A percentile compares a stretch with the other conserved stretches of the same genome.
Evolutionary conservation across 345 rosid genomes (phyloP).

Genomic region (Arabis alpina): DNA sequence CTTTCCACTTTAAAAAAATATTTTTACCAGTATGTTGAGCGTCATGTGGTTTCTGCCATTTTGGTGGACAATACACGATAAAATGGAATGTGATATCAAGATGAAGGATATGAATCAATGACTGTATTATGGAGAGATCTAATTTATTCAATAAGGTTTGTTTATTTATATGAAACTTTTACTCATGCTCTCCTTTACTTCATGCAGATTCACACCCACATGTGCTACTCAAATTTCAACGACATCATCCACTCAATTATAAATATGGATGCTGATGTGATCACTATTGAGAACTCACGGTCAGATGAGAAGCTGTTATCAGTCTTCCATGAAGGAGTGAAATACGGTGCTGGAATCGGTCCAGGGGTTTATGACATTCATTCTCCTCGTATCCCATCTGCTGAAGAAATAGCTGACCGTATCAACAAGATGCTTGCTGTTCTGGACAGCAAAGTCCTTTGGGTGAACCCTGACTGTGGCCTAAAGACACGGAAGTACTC

Average conservation of each 20-base stretch:
- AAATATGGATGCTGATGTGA: conserved; percentile 71
- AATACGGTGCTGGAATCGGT: conserved; percentile 66
- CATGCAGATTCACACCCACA: conserved; percentile 67
- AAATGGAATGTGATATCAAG: not conserved
- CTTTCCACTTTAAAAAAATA: too few species aligned
- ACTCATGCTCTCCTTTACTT: conserved; percentile 26
- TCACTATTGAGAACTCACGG: conserved; percentile 69
- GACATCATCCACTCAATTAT: conserved; percentile 68
- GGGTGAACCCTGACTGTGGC: conserved; percentile 77
- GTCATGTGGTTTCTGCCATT: conserved; percentile 6
- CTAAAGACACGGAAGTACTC: conserved; percentile 64
- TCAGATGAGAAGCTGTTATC: conserved; percentile 74
- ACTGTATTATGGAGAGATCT: not conserved
- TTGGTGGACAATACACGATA: not conserved
- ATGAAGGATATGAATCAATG: not conserved
- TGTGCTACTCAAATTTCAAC: conserved; percentile 75
- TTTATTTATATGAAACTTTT: not conserved
- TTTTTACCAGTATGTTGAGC: conserved; percentile 4
- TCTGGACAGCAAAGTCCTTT: conserved; percentile 61
- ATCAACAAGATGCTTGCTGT: conserved; percentile 71
- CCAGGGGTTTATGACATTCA: conserved; percentile 74
- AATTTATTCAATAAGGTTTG: not conserved
- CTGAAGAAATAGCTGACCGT: conserved; percentile 66
- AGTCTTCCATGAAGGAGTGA: conserved; percentile 65
- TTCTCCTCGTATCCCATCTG: conserved; percentile 67